phyloP scores from a whole-genome alignment of 768 basidiomycete species.

The Pulveroboletus sp. region DNA sequence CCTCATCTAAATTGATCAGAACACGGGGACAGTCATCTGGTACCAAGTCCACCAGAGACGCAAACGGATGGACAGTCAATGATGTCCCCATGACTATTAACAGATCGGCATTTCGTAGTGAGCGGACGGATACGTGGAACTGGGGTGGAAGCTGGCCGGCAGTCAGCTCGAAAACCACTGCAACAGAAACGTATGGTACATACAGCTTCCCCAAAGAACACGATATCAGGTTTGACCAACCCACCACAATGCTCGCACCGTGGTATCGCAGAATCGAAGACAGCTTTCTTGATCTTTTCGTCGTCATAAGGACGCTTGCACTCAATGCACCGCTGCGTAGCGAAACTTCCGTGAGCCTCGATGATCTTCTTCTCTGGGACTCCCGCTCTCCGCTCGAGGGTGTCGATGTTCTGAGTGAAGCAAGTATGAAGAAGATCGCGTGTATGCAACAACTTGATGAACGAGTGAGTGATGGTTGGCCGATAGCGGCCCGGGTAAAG shows the following conservation, averaged over 20 bases:
- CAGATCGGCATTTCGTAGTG: conserved; percentile 67
- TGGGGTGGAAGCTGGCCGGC: conserved; percentile 57
- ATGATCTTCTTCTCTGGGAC: conserved; percentile 70
- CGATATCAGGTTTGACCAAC: conserved; percentile 89
- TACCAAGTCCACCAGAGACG: conserved; percentile 61
- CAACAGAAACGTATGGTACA: conserved; percentile 20
- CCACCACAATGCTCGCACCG: conserved; percentile 65
- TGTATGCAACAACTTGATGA: conserved; percentile 74
- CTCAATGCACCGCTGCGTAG: conserved; percentile 74
- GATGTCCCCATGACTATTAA: conserved; percentile 91
- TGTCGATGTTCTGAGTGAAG: conserved; percentile 93
- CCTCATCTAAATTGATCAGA: conserved; percentile 83
- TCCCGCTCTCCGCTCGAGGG: conserved; percentile 80
- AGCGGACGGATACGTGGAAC: conserved; percentile 56
- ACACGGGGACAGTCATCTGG: conserved; percentile 63
- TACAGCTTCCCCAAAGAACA: conserved; percentile 85
- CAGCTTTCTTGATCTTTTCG: conserved; percentile 60
- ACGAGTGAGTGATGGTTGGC: conserved; percentile 87
- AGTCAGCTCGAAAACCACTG: not conserved
- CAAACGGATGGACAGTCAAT: conserved; percentile 83
- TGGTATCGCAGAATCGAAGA: conserved; percentile 54
- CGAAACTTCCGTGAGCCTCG: conserved; percentile 97
- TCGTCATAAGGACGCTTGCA: conserved; percentile 59
- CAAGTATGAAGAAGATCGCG: conserved; percentile 67
- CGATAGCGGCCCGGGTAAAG: conserved; percentile 87